Conservation (phyloP, 1,284 basidiomycete genomes). For the Gomphus sp. region DNA sequence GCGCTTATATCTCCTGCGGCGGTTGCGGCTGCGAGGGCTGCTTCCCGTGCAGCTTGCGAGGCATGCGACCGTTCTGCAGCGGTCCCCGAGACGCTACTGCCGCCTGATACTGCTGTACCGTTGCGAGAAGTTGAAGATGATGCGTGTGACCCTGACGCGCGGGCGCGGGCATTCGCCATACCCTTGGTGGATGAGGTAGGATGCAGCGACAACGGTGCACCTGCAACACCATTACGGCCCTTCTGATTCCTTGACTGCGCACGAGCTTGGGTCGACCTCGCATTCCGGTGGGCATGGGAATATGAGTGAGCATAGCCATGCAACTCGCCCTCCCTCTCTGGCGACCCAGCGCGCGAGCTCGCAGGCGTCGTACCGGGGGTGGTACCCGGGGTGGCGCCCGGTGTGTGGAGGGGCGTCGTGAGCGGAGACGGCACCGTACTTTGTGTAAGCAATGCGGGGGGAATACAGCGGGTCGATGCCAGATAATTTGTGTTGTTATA, state of each 20-base stretch:
- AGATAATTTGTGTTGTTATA: not conserved
- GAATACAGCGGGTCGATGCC: slow-evolving; percentile 38
- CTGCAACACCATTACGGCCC: not conserved
- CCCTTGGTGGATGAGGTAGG: slow-evolving; percentile 14
- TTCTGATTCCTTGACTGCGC: no score
- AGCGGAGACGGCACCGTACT: slow-evolving; percentile 27
- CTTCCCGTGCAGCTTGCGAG: no score
- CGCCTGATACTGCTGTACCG: no score
- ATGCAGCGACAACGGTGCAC: slow-evolving; percentile 12
- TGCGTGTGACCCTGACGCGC: no score
- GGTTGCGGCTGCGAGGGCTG: slow-evolving; percentile 11
- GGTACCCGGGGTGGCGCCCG: slow-evolving; percentile 1
- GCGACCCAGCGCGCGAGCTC: slow-evolving; percentile 33
- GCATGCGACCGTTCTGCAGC: no score
- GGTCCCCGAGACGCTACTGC: no score
- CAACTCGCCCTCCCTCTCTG: slow-evolving; percentile 12
- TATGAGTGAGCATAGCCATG: no score
- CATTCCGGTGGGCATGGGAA: no score
- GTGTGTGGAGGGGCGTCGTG: not conserved
- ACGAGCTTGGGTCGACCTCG: no score
- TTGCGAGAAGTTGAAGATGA: no score
- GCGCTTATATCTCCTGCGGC: slow-evolving; percentile 26
- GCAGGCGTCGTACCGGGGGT: slow-evolving; percentile 27
- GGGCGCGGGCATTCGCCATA: not conserved
- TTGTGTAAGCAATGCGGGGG: slow-evolving; percentile 45